A percentile compares a stretch with the other conserved stretches of the same genome.
These are phyloP conservation scores for Torulaspora microellipsoides DNA, from an alignment of 805 yeast species.

Conservation along the genomic window DNA sequence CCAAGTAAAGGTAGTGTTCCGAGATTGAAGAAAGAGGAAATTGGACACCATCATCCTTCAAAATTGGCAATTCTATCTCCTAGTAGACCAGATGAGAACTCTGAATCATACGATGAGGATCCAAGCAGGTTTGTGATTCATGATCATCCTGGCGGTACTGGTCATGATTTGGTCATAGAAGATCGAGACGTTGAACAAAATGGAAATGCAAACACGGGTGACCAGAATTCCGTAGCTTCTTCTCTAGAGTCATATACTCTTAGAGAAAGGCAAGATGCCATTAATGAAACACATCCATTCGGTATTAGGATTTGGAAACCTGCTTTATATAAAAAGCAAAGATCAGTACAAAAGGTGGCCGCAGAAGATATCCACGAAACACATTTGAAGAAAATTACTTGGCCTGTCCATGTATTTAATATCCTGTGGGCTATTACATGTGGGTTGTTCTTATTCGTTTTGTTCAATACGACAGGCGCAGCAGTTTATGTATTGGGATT, in stretches of 20 bases:
- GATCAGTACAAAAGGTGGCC: constrained; percentile 88
- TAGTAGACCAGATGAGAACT: constrained; percentile 4
- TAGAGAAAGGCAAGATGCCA: constrained; percentile 91
- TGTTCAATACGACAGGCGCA: constrained; percentile 43
- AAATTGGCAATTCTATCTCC: neutral
- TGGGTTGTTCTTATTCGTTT: constrained; percentile 56
- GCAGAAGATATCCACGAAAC: constrained; percentile 90
- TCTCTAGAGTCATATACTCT: constrained; percentile 82
- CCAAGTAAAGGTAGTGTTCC: neutral
- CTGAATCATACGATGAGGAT: constrained; percentile 6
- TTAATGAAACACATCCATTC: constrained; percentile 94
- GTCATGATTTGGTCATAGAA: constrained; percentile 16
- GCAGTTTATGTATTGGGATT: constrained; percentile 41
- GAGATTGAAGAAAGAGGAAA: neutral
- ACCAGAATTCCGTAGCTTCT: constrained; percentile 29
- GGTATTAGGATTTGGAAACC: constrained; percentile 99
- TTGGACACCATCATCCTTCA: neutral
- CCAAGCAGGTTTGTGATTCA: constrained; percentile 16
- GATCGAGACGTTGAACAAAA: constrained; percentile 14
- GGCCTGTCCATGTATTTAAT: constrained; percentile 65
- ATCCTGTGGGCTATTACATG: constrained; percentile 66
- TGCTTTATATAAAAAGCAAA: constrained; percentile 84
- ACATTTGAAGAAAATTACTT: constrained; percentile 47
- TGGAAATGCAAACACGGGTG: constrained; percentile 24
- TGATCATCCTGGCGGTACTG: constrained; percentile 10